Conservation (phyloP, 306 rosid genomes). For the Pterocarpus macrocarpus region DNA sequence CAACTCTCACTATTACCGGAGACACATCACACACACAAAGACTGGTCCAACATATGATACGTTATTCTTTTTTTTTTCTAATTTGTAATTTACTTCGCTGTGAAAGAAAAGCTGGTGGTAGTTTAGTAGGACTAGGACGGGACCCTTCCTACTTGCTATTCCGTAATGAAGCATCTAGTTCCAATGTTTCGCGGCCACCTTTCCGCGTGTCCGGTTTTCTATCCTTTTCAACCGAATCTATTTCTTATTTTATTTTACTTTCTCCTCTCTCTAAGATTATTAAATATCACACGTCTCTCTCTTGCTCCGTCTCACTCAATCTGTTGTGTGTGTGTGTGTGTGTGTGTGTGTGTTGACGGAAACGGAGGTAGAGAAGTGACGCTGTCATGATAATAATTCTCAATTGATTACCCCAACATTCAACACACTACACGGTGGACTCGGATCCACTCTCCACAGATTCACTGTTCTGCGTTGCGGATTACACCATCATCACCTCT, state of each 20-base stretch:
- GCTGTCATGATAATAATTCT: background rate
- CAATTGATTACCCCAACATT: background rate
- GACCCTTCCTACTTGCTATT: constrained; percentile 6
- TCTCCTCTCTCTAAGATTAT: background rate
- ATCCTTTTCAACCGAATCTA: constrained; percentile 31
- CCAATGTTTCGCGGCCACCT: constrained; percentile 22
- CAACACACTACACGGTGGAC: background rate
- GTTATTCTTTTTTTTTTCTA: background rate
- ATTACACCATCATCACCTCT: background rate
- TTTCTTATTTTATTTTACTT: background rate
- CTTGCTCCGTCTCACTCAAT: background rate
- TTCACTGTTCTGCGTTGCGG: background rate
- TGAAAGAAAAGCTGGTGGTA: constrained; percentile 1
- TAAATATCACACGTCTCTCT: background rate
- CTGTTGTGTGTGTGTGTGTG: background rate
- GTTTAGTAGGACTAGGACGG: background rate
- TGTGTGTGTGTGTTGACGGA: background rate
- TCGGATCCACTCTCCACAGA: background rate
- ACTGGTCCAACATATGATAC: background rate
- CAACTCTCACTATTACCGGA: background rate
- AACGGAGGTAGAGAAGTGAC: background rate
- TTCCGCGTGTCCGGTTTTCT: constrained; percentile 45
- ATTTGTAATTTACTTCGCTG: background rate
- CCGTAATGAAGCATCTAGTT: constrained; percentile 42
- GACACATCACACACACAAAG: background rate